Conservation (phyloP, 1,139 yeast species). For the Protomyces gravidus region DNA sequence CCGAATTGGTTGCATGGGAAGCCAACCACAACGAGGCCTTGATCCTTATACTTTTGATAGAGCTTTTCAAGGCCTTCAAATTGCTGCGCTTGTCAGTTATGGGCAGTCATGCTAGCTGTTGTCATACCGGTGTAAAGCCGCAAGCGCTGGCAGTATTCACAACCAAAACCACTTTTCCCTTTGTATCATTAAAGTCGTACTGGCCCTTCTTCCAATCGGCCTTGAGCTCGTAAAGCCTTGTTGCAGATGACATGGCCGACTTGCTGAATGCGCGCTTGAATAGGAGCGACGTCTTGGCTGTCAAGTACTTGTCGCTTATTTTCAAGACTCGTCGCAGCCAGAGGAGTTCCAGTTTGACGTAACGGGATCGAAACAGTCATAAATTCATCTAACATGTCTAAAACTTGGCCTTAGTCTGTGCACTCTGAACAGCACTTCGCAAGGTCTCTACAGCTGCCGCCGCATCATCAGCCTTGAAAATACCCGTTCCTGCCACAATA, state of each 20-base stretch:
- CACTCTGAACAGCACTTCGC: conserved; percentile 56
- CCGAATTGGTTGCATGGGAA: conserved; percentile 94
- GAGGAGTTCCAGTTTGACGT: too few species aligned
- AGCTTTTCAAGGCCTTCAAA: conserved; percentile 79
- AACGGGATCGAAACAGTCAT: too few species aligned
- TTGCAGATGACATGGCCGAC: conserved; percentile 26
- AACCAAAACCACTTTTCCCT: conserved; percentile 85
- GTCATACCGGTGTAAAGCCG: conserved; percentile 3
- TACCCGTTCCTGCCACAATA: conserved; percentile 95
- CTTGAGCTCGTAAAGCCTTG: conserved; percentile 42
- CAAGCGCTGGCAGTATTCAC: conserved; percentile 90
- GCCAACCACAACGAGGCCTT: conserved; percentile 76
- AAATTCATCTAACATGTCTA: not conserved
- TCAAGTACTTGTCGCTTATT: too few species aligned
- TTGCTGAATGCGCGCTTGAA: not conserved
- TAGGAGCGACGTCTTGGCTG: not conserved
- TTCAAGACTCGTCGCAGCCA: too few species aligned
- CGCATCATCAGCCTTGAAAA: conserved; percentile 54
- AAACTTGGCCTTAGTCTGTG: not conserved
- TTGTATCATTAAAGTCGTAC: conserved; percentile 61
- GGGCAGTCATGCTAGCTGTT: too few species aligned
- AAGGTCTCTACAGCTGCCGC: conserved; percentile 62
- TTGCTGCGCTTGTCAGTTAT: conserved; percentile 45
- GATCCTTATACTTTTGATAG: conserved; percentile 68
- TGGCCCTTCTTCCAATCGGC: conserved; percentile 50